phyloP scores from a whole-genome alignment of 2,329 filamentous ascomycete species.

The Pseudogymnoascus sp. region DNA sequence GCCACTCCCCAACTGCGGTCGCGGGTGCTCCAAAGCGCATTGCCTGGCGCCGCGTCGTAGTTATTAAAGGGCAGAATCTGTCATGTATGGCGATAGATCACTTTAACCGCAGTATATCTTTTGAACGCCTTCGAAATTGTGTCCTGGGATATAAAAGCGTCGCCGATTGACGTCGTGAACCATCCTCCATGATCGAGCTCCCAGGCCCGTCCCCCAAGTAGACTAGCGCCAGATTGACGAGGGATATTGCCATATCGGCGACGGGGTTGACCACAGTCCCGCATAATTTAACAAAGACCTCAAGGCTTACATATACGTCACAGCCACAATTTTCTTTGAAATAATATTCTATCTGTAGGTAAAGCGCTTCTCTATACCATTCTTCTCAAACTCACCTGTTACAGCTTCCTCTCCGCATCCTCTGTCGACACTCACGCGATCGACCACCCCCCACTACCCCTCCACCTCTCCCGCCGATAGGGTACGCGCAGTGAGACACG shows the following conservation, averaged over 20 bases:
- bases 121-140: not conserved
- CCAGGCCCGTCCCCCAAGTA: not conserved
- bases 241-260: not conserved
- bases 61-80: not conserved
- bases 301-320: conserved; percentile 9
- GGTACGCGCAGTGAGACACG: conserved; percentile 7
- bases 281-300: conserved; percentile 6
- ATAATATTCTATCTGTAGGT: not conserved
- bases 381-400: not conserved
- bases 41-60: not conserved
- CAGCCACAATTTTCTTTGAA: not conserved
- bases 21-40: not conserved
- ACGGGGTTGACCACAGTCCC: conserved; percentile 1
- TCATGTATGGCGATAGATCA: not conserved
- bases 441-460: conserved; percentile 6
- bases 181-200: not conserved
- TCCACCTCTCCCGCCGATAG: not conserved
- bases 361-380: not conserved
- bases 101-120: not conserved
- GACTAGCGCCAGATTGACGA: conserved; percentile 8
- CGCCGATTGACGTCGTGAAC: not conserved
- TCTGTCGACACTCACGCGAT: not conserved
- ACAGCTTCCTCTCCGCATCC: not conserved
- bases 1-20: not conserved
- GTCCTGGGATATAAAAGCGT: not conserved